Conservation (phyloP, 768 basidiomycete genomes). For the Trichaptum fuscoviolaceum region DNA sequence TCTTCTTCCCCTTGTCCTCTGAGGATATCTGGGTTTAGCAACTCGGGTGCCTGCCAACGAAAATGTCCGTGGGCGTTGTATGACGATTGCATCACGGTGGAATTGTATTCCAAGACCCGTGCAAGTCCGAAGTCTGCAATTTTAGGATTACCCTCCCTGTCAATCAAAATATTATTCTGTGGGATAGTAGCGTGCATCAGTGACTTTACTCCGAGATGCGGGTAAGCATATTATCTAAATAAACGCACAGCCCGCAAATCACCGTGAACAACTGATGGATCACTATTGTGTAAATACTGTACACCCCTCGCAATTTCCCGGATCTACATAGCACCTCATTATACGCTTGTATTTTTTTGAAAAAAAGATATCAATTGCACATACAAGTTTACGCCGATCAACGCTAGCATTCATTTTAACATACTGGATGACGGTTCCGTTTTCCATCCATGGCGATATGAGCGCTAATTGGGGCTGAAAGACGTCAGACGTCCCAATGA, state of each 20-base stretch:
- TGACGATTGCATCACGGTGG: not conserved
- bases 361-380: not conserved
- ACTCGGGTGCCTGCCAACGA: not conserved
- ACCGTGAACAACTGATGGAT: not conserved
- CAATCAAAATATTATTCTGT: not conserved
- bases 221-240: not conserved
- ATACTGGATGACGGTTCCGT: constrained; percentile 14
- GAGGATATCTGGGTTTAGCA: not conserved
- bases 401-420: constrained; percentile 2
- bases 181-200: not conserved
- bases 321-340: not conserved
- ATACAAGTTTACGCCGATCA: constrained; percentile 9
- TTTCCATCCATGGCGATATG: constrained; percentile 13
- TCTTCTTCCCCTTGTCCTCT: not conserved
- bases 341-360: not conserved
- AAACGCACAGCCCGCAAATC: not conserved
- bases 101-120: not conserved
- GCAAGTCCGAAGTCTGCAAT: not conserved
- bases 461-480: not conserved
- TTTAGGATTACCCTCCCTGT: not conserved
- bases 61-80: not conserved
- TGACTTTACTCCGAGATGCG: not conserved
- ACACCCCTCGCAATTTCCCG: not conserved
- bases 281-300: not conserved
- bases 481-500: constrained; percentile 1